Conservation (phyloP, 75 land plant genomes). For the Chamaecyparis obtusa region DNA sequence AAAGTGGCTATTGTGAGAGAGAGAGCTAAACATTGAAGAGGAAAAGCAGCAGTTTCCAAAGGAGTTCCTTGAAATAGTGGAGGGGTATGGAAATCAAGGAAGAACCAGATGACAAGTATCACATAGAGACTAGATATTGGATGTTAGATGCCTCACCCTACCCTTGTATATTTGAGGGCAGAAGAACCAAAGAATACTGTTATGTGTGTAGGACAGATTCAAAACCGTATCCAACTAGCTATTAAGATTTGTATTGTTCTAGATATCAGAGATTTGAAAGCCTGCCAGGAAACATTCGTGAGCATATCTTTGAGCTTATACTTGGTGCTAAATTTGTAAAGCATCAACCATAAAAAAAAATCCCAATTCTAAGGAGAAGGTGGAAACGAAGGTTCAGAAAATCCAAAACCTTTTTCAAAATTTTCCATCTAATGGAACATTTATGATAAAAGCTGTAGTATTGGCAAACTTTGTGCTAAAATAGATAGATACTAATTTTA, state of each 20-base stretch:
- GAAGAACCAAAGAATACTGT: neutral
- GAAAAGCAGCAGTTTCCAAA: neutral
- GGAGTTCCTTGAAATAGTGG: neutral
- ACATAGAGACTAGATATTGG: neutral
- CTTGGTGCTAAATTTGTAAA: neutral
- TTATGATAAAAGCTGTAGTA: neutral
- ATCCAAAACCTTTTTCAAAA: neutral
- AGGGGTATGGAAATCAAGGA: neutral
- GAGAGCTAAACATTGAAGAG: neutral
- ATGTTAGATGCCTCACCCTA: neutral
- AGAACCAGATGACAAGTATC: neutral
- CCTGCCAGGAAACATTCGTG: neutral
- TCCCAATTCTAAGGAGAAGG: neutral
- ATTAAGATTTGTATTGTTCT: neutral
- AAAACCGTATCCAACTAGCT: neutral
- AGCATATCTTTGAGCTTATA: neutral
- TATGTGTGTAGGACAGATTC: neutral
- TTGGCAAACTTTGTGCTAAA: neutral
- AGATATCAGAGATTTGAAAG: neutral
- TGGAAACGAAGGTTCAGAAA: neutral
- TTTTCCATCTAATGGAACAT: neutral
- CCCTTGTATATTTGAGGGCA: neutral
- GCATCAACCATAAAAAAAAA: neutral
- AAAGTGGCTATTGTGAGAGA: neutral
- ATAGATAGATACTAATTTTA: neutral